A percentile compares a stretch with the other conserved stretches of the same genome.
Evolutionary conservation across 1,284 basidiomycete genomes (phyloP).

Genomic region (Kalmanozyma brasiliensis): DNA sequence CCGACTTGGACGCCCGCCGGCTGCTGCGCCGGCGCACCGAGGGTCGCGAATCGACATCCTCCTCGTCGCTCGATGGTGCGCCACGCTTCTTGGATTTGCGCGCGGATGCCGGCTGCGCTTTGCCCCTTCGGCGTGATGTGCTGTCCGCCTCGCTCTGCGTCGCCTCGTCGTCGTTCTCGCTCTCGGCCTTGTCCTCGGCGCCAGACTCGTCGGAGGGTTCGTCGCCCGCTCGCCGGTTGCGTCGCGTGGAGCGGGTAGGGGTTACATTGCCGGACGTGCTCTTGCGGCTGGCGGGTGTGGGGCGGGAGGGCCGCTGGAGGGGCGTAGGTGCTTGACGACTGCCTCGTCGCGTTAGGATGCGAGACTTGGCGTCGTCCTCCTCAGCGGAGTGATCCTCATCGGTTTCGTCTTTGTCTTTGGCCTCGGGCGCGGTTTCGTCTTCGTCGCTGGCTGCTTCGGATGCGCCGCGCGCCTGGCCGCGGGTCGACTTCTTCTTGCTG

Average conservation of each 20-base stretch:
- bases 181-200: conserved; percentile 24
- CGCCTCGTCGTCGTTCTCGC: conserved; percentile 32
- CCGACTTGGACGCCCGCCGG: conserved; percentile 38
- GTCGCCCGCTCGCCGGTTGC: conserved; percentile 28
- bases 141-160: conserved; percentile 36
- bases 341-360: conserved; percentile 30
- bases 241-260: conserved; percentile 33
- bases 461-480: conserved; percentile 27
- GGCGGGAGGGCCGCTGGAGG: conserved; percentile 8
- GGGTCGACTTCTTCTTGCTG: conserved; percentile 15
- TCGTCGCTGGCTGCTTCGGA: conserved; percentile 29
- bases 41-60: conserved; percentile 30
- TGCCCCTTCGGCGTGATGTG: conserved; percentile 16
- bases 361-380: conserved; percentile 6
- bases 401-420: conserved; percentile 24
- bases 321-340: conserved; percentile 33
- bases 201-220: conserved; percentile 28
- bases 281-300: conserved; percentile 10
- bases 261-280: conserved; percentile 41
- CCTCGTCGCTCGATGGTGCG: conserved; percentile 38
- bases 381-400: conserved; percentile 55
- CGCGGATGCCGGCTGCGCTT: conserved; percentile 13
- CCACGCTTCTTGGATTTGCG: conserved; percentile 28
- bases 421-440: conserved; percentile 11
- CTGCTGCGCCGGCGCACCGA: conserved; percentile 43